Evolutionary conservation across 2,329 filamentous ascomycete species (phyloP), one percentile per base, ranked within the genome.

Genomic region (Cryphonectria parasitica): DNA sequence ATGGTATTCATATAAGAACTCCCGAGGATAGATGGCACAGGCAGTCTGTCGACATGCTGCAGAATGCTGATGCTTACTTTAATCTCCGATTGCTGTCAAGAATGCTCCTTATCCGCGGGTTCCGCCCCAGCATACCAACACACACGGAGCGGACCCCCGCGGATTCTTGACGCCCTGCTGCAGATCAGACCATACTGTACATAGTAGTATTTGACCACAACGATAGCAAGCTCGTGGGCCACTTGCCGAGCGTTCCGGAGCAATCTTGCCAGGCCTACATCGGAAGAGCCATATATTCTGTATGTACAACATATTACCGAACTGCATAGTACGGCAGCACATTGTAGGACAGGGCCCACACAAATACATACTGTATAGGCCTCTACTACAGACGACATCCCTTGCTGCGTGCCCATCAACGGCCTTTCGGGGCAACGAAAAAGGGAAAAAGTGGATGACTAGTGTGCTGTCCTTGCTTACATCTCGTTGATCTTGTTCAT

Each of bases 171-270:
- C 56, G 56, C 15, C 15, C 56, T 36, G 19, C 17, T 60, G 56
- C 56, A 60, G 17, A 61, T 61, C 28, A 60, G 22, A 49, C 45
- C 58, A 58, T 34, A 58, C 28, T 31, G 28, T 10, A 36, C 36
- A 36, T 36, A 10, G 36, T 36, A 31, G 54, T 58, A 58, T 58
- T 17, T 17, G 15, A 58, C 17, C 54, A 58, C 58, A 15, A 11
- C 8, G 34, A n/a, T 61, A 36, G 58, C 17, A 61, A 36, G 17
- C 58, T 36, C 17, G 7, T 60, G 28, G 31, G 25, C 54, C 54
- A 58, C 54, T 61, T 61, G 34, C 58, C 58, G 58, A 61, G 58
- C 25, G 17, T 61, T 25, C 58, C 58, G 58, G 28, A 31, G 54
- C 28, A 19, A 17, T 31, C 2, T 31, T 58, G 54, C 25, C 54